A percentile compares a stretch with the other conserved stretches of the same genome.
phyloP scores from a whole-genome alignment of 352 stramenopile species.

The Globisporangium canariense region DNA sequence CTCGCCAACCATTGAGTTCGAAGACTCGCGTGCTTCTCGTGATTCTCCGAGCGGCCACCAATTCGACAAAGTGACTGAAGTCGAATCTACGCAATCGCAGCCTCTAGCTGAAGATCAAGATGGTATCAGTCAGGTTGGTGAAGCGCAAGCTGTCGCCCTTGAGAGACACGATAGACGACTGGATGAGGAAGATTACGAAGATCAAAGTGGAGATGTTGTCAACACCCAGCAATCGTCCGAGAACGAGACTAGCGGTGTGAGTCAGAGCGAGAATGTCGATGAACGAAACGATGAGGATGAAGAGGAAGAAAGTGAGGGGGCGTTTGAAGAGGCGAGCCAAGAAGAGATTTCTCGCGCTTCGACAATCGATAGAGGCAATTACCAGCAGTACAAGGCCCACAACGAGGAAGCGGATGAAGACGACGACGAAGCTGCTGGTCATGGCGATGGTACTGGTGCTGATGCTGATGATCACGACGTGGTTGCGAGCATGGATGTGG shows the following conservation, averaged over 20 bases:
- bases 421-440: constrained; percentile 13
- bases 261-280: constrained; percentile 9
- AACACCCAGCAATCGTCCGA: not conserved
- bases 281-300: constrained; percentile 18
- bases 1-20: not conserved
- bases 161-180: not conserved
- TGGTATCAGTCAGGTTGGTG: not conserved
- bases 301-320: constrained; percentile 21
- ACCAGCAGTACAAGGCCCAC: constrained; percentile 35
- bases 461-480: not conserved
- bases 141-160: too few relatives aligned
- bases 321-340: constrained; percentile 13
- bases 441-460: constrained; percentile 7
- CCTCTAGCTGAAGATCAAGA: not conserved
- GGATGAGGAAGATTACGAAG: not conserved
- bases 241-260: constrained; percentile 7
- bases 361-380: constrained; percentile 55
- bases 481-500: not conserved
- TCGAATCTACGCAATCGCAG: not conserved
- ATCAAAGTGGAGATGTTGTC: not conserved
- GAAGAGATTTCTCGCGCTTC: constrained; percentile 20
- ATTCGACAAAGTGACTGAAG: not conserved
- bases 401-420: constrained; percentile 20
- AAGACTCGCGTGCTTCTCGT: not conserved
- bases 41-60: not conserved